Percentiles rank a stretch among this genome's conserved stretches.
Conservation (phyloP, 2,329 filamentous ascomycete genomes). For the Ophiosphaerella herpotricha region DNA sequence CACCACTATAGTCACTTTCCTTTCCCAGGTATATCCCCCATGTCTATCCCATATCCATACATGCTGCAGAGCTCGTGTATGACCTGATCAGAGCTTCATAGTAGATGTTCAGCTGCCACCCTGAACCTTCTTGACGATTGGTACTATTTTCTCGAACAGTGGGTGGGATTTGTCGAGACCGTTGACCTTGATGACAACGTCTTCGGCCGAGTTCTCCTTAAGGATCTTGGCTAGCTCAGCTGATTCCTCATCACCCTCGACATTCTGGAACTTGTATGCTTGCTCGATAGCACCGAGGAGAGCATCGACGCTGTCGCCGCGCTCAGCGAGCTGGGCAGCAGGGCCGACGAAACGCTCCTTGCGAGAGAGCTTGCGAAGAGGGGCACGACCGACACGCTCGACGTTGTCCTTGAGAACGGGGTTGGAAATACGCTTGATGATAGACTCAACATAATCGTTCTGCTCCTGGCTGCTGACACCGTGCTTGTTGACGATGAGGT, state of each 20-base stretch:
- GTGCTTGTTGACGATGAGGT: slow-evolving; percentile 86
- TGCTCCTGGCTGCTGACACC: slow-evolving; percentile 76
- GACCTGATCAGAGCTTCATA: slow-evolving; percentile 17
- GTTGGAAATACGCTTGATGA: slow-evolving; percentile 91
- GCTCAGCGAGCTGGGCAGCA: slow-evolving; percentile 84
- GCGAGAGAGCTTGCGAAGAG: slow-evolving; percentile 88
- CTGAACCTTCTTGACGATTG: slow-evolving; percentile 84
- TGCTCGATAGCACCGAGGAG: slow-evolving; percentile 86
- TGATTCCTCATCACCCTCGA: slow-evolving; percentile 89
- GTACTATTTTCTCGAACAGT: slow-evolving; percentile 74
- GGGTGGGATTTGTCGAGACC: slow-evolving; percentile 78
- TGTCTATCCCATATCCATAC: slow-evolving; percentile 4
- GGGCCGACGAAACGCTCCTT: slow-evolving; percentile 97
- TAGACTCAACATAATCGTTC: slow-evolving; percentile 85
- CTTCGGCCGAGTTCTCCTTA: slow-evolving; percentile 71
- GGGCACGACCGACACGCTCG: slow-evolving; percentile 92
- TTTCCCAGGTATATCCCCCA: slow-evolving; percentile 4
- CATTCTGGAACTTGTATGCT: slow-evolving; percentile 93
- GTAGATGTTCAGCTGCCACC: slow-evolving; percentile 22
- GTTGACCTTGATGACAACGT: slow-evolving; percentile 79
- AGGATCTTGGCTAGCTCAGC: slow-evolving; percentile 84
- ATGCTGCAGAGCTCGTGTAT: not conserved
- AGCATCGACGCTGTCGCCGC: slow-evolving; percentile 70
- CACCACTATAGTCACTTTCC: slow-evolving; percentile 10
- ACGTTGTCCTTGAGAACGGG: slow-evolving; percentile 90